Base-by-base conservation (phyloP, 768 basidiomycete species). In the Leccinellum rugosiceps region DNA sequence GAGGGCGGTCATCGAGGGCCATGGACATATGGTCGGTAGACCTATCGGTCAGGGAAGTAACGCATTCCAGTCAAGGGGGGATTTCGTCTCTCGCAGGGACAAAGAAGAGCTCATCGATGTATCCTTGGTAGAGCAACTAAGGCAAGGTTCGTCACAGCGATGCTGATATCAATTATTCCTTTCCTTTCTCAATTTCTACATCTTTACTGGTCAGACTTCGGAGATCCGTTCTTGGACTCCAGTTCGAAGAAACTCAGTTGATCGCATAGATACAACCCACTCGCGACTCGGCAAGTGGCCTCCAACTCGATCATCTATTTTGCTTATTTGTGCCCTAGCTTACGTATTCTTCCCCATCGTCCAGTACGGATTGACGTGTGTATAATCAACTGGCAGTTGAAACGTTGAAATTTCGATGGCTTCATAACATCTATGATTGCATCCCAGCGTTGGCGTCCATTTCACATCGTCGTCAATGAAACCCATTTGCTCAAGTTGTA, bases 101-200 rank as follows among this genome's bases (percentile, higher is more conserved):
- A 83, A 82, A 60, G 82, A 83, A 44, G 83, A 84, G 19, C 71
- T 84, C 52, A 71, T 84, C 51, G 83, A 85, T 67, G 61, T 68
- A 35, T 62, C 72, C 52, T 55, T 82, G 21, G 81, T 83, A 30
- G 83, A 85, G 14, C 76, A 73, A 59, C 68, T 85, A 50, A 78
- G 83, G 64, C 83, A 82, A 76, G 83, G 83, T 81, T 56, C 26
- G 72, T 63, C 14, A 46, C 13, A 3, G 32, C 47, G 38, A 15
- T 8, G 6, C 35, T 28, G 15, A 9, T 43, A 30, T 41, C 34
- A 52, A 58, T 51, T 50, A 26, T 57, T 35, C 50, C 47, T 50
- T 55, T 23, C 50, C 47, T 50, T 55, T 38, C 55, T 53, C 32
- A 52, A 26, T 7, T 55, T 32, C 47, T 35, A 30, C 44, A 45